phyloP scores from a whole-genome alignment of 345 rosid species.

The Eucalyptus rudis region DNA sequence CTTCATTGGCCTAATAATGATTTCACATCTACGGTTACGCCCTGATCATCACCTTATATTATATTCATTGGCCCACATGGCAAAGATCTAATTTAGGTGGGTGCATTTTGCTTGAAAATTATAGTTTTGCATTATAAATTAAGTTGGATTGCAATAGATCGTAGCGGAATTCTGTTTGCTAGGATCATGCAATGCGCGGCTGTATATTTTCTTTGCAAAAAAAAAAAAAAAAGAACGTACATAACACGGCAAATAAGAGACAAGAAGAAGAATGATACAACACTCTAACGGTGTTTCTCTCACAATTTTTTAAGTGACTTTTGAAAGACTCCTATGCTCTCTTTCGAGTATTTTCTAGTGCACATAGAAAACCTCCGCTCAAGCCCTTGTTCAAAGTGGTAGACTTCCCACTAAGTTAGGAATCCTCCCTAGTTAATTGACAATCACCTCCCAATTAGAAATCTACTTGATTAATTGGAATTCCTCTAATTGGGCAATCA shows the following conservation, averaged over 20 bases:
- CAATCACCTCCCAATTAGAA: background rate
- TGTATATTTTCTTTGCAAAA: too few relatives aligned
- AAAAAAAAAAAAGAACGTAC: too few relatives aligned
- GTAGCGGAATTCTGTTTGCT: rapidly evolving
- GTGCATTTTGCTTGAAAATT: too few relatives aligned
- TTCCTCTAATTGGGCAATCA: background rate
- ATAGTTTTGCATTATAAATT: too few relatives aligned
- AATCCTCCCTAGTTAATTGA: too few relatives aligned
- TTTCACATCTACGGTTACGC: background rate
- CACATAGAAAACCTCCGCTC: background rate
- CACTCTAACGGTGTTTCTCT: background rate
- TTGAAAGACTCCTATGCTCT: background rate
- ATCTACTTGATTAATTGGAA: background rate
- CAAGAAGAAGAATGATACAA: background rate
- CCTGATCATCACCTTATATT: background rate
- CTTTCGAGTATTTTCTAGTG: background rate
- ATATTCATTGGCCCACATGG: background rate
- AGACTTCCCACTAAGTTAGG: background rate
- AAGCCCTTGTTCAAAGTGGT: background rate
- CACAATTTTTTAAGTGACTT: too few relatives aligned
- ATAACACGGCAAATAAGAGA: background rate
- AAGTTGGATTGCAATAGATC: too few relatives aligned
- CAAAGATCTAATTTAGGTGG: background rate
- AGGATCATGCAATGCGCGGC: too few relatives aligned
- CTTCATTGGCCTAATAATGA: background rate